phyloP scores from a whole-genome alignment of 2,329 filamentous ascomycete species.

The Sporothrix variecibatus region DNA sequence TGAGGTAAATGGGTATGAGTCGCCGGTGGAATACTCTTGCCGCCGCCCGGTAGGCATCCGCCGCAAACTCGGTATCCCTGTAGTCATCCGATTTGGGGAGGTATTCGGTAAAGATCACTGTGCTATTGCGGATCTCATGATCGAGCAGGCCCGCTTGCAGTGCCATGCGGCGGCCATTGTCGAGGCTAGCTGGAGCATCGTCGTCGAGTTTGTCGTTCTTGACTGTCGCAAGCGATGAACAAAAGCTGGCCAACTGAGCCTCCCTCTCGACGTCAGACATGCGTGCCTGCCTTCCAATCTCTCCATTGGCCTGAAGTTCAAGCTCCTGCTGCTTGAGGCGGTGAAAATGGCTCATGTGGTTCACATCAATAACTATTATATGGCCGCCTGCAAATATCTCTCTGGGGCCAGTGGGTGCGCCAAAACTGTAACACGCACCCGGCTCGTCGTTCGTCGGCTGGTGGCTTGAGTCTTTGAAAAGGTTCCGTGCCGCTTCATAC shows the following conservation, averaged over 20 bases:
- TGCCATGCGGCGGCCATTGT: neutral
- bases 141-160: conserved; percentile 8
- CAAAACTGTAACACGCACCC: neutral
- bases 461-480: neutral
- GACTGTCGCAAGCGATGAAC: neutral
- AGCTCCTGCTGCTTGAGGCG: neutral
- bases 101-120: conserved; percentile 24
- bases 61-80: neutral
- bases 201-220: neutral
- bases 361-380: neutral
- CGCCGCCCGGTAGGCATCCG: neutral
- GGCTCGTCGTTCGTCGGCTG: neutral
- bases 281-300: neutral
- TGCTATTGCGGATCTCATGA: neutral
- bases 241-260: neutral
- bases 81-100: neutral
- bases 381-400: neutral
- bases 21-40: conserved; percentile 21
- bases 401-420: neutral
- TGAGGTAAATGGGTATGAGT: conserved; percentile 27
- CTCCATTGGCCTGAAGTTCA: neutral
- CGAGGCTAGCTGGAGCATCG: neutral
- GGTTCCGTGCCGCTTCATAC: neutral
- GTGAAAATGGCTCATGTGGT: neutral
- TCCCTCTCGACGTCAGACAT: neutral